Base-by-base conservation (phyloP, 2,329 filamentous ascomycete genomes). In the Uncinocarpus reesii region DNA sequence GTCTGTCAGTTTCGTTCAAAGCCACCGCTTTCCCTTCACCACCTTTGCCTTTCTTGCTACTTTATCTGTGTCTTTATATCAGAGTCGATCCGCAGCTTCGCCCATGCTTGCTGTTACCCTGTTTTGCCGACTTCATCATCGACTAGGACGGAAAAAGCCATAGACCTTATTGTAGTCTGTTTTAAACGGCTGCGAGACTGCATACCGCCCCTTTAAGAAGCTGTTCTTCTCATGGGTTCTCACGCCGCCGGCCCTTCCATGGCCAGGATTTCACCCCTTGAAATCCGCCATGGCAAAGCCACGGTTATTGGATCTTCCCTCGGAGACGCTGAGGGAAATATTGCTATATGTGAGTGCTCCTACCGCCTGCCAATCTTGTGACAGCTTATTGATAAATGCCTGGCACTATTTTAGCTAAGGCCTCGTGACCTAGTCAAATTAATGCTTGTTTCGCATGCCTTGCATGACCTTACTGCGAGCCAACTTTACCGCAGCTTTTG, bases 401-500 rank as follows among this genome's bases (percentile, higher is more conserved):
- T 7, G 3, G 15, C 21, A 11, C 23, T 24, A 13, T 6, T 32
- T 31, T 48, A 58, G 57, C 45, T 52, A 36, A 42, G 47, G 7
- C 44, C 43, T 32, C 34, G 29, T 7, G 56, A 58, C 35, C 41
- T 55, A 8, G 46, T 47, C 24, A 75, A 71, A 52, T 68, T 81
- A 43, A 72, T 77, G 11, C 71, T 80, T 28, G 78, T 80, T 50
- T 80, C 73, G 37, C 74, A 64, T 50, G 71, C 74, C 49, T 78
- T 80, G 56, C 74, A 74, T 54, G 71, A 78, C 31, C 66, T 81
- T 23, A 77, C 78, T 40, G 74, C 78, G 38, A 65, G 73, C 34
- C 68, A 77, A 51, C 65, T 83, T 13, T 83, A 82, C 59, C 75
- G 76, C 52, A 73, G 68, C 49, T 78, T 82, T 58, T 68, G 73